Conservation (phyloP, 345 rosid species). For the Lumnitzera racemosa region DNA sequence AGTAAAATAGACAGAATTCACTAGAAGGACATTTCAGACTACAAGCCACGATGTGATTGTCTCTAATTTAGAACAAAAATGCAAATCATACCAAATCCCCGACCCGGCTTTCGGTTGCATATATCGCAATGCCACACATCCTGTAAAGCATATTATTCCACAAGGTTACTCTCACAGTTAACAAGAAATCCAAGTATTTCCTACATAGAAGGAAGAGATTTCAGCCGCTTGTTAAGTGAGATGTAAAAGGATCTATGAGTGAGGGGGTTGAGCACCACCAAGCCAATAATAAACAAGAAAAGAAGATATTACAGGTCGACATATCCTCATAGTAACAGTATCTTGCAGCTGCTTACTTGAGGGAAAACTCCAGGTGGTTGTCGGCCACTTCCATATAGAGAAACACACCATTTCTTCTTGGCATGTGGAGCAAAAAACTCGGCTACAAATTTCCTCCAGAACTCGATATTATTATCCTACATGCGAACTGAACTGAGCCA, state of each 20-base stretch:
- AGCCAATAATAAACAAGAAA: neutral
- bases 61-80: neutral
- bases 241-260: neutral
- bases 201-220: constrained; percentile 2
- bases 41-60: neutral
- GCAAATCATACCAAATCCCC: constrained; percentile 80
- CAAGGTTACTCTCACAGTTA: neutral
- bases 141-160: constrained; percentile 34
- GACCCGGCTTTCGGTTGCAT: constrained; percentile 94
- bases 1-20: neutral
- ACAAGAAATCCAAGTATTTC: neutral
- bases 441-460: constrained; percentile 93
- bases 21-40: no score
- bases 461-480: constrained; percentile 94
- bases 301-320: neutral
- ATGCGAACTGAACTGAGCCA: constrained; percentile 9
- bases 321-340: constrained; percentile 15
- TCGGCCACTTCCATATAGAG: constrained; percentile 97
- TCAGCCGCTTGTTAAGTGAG: neutral
- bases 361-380: constrained; percentile 95
- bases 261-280: neutral
- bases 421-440: constrained; percentile 94
- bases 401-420: constrained; percentile 97
- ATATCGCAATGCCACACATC: constrained; percentile 99
- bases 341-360: constrained; percentile 42